Conservation (phyloP, 768 basidiomycete genomes). For the Boletus barrowsii region DNA sequence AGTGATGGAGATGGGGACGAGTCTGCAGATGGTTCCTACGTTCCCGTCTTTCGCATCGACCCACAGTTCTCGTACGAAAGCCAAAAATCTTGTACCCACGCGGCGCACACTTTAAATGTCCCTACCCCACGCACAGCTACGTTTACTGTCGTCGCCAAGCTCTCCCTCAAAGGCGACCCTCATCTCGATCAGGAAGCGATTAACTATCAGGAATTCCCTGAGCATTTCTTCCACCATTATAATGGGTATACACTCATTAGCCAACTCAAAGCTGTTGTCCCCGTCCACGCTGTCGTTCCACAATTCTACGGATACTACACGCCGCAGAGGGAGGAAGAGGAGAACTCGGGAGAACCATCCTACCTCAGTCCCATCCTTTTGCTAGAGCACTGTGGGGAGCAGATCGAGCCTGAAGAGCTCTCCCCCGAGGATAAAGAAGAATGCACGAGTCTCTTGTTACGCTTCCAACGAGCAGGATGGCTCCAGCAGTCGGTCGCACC, state of each 20-base stretch:
- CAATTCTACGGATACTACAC: conserved; percentile 65
- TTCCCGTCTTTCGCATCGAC: conserved; percentile 10
- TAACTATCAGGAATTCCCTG: conserved; percentile 28
- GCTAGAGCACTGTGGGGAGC: conserved; percentile 46
- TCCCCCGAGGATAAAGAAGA: conserved; percentile 39
- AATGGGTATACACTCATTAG: conserved; percentile 22
- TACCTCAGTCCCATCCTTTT: conserved; percentile 42
- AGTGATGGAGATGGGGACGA: neutral
- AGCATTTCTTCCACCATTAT: conserved; percentile 27
- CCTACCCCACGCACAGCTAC: conserved; percentile 29
- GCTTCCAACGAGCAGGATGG: conserved; percentile 39
- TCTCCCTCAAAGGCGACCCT: conserved; percentile 36
- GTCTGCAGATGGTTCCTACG: neutral
- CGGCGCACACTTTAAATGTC: fast-evolving
- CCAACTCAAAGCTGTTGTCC: conserved; percentile 40
- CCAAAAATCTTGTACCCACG: conserved; percentile 11
- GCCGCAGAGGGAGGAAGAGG: conserved; percentile 7
- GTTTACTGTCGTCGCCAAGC: conserved; percentile 44
- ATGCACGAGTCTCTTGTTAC: conserved; percentile 38
- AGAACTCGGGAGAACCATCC: neutral
- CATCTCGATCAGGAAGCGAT: conserved; percentile 35
- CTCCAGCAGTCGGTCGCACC: conserved; percentile 40
- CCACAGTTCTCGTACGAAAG: conserved; percentile 14
- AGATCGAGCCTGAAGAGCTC: conserved; percentile 29
- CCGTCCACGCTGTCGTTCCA: conserved; percentile 51